A percentile compares a stretch with the other conserved stretches of the same genome.
Evolutionary conservation across 2,329 filamentous ascomycete genomes (phyloP).

Genomic region (Aureobasidium namibiae): DNA sequence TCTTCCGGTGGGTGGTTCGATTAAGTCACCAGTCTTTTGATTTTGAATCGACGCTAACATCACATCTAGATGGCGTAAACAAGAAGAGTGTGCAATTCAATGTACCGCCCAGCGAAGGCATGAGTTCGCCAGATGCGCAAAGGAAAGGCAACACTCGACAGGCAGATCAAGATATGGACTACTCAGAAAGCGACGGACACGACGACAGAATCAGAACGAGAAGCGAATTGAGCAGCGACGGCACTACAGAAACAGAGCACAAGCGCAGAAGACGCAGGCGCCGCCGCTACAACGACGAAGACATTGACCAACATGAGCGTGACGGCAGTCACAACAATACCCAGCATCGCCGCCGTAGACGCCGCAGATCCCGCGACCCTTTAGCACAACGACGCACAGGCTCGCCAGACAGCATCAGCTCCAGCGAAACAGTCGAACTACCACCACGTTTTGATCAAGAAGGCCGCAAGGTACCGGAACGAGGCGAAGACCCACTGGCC

Average conservation of each 20-base stretch:
- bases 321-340: not conserved
- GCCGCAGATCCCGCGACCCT: conserved; percentile 1
- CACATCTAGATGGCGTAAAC: conserved; percentile 11
- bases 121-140: conserved; percentile 2
- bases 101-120: conserved; percentile 6
- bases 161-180: not conserved
- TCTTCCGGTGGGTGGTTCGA: conserved; percentile 15
- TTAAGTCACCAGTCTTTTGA: not conserved
- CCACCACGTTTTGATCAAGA: conserved; percentile 29
- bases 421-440: conserved; percentile 27
- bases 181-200: conserved; percentile 1
- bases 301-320: not conserved
- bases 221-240: conserved; percentile 11
- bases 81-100: conserved; percentile 12
- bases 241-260: conserved; percentile 5
- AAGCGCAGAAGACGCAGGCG: conserved; percentile 10
- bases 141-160: not conserved
- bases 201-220: conserved; percentile 6
- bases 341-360: conserved; percentile 4
- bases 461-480: conserved; percentile 23
- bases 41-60: not conserved
- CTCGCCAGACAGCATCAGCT: conserved; percentile 13
- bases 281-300: conserved; percentile 5
- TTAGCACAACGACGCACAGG: not conserved
- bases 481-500: conserved; percentile 23